These are phyloP conservation scores for Populus hybrid DNA, from an alignment of 441 rosid species.

Conservation along the genomic window DNA sequence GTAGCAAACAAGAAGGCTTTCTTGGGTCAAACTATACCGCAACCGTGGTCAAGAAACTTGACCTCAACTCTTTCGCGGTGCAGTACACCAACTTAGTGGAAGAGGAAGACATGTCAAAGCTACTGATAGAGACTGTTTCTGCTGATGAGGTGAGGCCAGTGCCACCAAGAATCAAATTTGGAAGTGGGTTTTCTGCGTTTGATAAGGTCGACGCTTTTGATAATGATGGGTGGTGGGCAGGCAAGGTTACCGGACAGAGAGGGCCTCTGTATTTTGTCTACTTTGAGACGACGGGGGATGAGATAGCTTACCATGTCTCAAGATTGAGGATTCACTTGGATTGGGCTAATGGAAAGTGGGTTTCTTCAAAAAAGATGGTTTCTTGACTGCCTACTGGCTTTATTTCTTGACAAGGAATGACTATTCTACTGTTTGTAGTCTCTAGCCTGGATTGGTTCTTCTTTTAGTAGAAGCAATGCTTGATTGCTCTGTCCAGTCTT, in stretches of 20 bases:
- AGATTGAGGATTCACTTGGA: neutral
- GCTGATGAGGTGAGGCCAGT: neutral
- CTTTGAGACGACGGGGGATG: neutral
- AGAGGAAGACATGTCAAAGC: neutral
- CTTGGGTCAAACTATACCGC: constrained; percentile 4
- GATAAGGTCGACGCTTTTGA: constrained; percentile 9
- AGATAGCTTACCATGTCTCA: neutral
- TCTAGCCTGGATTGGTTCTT: too few species aligned
- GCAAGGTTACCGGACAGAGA: neutral
- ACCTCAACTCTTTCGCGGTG: neutral
- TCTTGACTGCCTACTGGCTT: neutral
- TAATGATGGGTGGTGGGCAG: constrained; percentile 15
- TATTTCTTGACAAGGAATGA: neutral
- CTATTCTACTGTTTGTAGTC: too few species aligned
- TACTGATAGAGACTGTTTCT: neutral
- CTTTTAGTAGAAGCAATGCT: too few species aligned
- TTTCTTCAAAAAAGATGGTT: neutral
- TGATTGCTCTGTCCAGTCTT: too few species aligned
- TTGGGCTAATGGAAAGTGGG: constrained; percentile 1
- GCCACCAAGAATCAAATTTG: neutral
- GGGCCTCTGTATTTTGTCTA: neutral
- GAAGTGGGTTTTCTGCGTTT: neutral
- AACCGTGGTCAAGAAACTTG: neutral
- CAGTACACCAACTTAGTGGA: neutral
- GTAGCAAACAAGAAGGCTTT: constrained; percentile 6